A percentile compares a stretch with the other conserved stretches of the same genome.
phyloP scores from a whole-genome alignment of 2,329 filamentous ascomycete genomes.

The Paraphaeosphaeria sporulosa region DNA sequence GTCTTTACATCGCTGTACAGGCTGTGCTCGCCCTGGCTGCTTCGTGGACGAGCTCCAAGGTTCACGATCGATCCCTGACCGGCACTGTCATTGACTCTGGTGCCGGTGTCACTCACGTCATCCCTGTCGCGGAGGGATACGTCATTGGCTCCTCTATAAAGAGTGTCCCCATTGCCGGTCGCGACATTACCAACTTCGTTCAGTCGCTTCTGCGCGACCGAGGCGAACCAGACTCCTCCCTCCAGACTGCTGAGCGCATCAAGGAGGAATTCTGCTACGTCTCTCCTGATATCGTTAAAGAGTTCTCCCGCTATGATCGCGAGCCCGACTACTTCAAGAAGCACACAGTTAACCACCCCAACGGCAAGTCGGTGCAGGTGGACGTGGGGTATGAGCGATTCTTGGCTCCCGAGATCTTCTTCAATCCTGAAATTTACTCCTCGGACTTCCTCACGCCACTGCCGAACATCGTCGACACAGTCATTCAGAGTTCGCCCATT shows the following conservation, averaged over 20 bases:
- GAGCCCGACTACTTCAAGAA: conserved; percentile 88
- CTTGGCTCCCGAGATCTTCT: conserved; percentile 98
- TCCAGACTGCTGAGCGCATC: conserved; percentile 97
- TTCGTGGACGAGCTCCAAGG: conserved; percentile 98
- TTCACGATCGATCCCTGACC: conserved; percentile 92
- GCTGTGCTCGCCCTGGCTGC: conserved; percentile 95
- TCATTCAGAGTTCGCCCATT: conserved; percentile 97
- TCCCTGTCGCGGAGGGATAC: conserved; percentile 97
- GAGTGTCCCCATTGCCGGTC: conserved; percentile 95
- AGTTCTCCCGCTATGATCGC: conserved; percentile 92
- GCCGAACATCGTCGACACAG: conserved; percentile 90
- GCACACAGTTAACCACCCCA: conserved; percentile 85
- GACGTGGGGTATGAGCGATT: conserved; percentile 98
- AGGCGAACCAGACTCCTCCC: conserved; percentile 92
- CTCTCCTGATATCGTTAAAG: conserved; percentile 98
- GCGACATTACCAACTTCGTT: conserved; percentile 98
- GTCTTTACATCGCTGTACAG: conserved; percentile 98
- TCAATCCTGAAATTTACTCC: conserved; percentile 99
- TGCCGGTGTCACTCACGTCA: conserved; percentile 98
- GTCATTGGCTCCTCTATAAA: conserved; percentile 99
- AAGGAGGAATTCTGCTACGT: conserved; percentile 99
- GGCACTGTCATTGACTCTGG: conserved; percentile 98
- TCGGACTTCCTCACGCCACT: conserved; percentile 97
- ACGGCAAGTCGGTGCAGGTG: conserved; percentile 82
- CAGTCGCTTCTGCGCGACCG: conserved; percentile 95